A percentile compares a stretch with the other conserved stretches of the same genome.
Evolutionary conservation across 2,329 filamentous ascomycete genomes (phyloP).

Genomic region (Aspergillus quadrilineatus): DNA sequence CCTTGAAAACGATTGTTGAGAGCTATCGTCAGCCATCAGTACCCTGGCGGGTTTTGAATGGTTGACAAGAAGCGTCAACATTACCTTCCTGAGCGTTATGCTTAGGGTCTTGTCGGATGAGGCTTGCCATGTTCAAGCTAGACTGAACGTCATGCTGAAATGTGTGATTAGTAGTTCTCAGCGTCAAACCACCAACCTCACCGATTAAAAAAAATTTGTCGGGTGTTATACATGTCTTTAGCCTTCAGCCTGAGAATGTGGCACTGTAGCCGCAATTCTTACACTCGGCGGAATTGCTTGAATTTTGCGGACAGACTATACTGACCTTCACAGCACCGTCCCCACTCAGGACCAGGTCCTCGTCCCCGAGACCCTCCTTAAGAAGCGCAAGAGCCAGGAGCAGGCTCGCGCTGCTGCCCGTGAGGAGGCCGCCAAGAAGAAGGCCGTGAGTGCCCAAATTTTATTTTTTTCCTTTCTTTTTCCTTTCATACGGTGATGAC

Average conservation of each 20-base stretch:
- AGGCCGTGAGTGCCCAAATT: slow-evolving; percentile 68
- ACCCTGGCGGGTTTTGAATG: slow-evolving; percentile 16
- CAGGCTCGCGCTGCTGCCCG: slow-evolving; percentile 91
- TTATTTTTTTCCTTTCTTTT: slow-evolving; percentile 10
- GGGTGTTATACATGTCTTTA: slow-evolving; percentile 64
- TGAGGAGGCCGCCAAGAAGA: slow-evolving; percentile 78
- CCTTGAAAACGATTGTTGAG: slow-evolving; percentile 73
- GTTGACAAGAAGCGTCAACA: slow-evolving; percentile 47
- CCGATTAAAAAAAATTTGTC: slow-evolving; percentile 76
- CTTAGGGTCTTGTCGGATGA: slow-evolving; percentile 77
- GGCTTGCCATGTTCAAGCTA: slow-evolving; percentile 38
- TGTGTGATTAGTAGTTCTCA: slow-evolving; percentile 27
- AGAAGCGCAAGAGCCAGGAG: slow-evolving; percentile 99
- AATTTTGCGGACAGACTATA: slow-evolving; percentile 73
- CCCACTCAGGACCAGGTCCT: slow-evolving; percentile 93
- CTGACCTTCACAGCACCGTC: slow-evolving; percentile 74
- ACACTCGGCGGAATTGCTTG: slow-evolving; percentile 70
- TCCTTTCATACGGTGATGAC: slow-evolving; percentile 68
- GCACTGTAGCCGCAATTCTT: slow-evolving; percentile 89
- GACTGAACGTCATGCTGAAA: slow-evolving; percentile 30
- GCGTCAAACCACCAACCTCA: slow-evolving; percentile 53
- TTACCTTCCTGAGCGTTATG: slow-evolving; percentile 52
- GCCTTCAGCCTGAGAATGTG: slow-evolving; percentile 78
- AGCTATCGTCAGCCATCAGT: slow-evolving; percentile 33
- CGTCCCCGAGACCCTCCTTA: slow-evolving; percentile 98